Conservation (phyloP, 164 flowering plant species). For the Macadamia tetraphylla region DNA sequence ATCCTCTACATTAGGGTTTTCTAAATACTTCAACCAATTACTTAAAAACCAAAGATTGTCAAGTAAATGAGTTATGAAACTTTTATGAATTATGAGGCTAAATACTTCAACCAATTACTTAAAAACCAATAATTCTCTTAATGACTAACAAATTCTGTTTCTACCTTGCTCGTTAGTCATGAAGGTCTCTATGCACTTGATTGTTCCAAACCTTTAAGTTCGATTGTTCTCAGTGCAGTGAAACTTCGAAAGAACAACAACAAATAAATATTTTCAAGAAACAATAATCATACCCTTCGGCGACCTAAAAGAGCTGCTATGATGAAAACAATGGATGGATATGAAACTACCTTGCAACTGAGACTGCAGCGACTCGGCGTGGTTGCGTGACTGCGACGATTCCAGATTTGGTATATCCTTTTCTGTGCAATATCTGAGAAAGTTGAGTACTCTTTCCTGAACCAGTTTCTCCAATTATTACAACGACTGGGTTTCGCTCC, state of each 20-base stretch:
- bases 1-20: too few species aligned
- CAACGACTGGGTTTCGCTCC: constrained; percentile 61
- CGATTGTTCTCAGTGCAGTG: not conserved
- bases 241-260: not conserved
- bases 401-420: constrained; percentile 54
- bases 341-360: constrained; percentile 61
- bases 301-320: not conserved
- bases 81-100: too few species aligned
- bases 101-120: too few species aligned
- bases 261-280: not conserved
- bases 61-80: too few species aligned
- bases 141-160: too few species aligned
- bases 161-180: too few species aligned
- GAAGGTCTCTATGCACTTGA: not conserved
- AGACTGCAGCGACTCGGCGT: constrained; percentile 94
- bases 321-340: not conserved
- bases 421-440: constrained; percentile 77
- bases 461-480: constrained; percentile 93
- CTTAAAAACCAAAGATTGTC: too few species aligned
- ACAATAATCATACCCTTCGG: not conserved
- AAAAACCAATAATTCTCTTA: too few species aligned
- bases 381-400: constrained; percentile 84
- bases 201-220: not conserved
- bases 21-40: too few species aligned
- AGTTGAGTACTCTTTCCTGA: constrained; percentile 99